Conservation (phyloP, 2,329 filamentous ascomycete genomes). For the Botrytis fabae region DNA sequence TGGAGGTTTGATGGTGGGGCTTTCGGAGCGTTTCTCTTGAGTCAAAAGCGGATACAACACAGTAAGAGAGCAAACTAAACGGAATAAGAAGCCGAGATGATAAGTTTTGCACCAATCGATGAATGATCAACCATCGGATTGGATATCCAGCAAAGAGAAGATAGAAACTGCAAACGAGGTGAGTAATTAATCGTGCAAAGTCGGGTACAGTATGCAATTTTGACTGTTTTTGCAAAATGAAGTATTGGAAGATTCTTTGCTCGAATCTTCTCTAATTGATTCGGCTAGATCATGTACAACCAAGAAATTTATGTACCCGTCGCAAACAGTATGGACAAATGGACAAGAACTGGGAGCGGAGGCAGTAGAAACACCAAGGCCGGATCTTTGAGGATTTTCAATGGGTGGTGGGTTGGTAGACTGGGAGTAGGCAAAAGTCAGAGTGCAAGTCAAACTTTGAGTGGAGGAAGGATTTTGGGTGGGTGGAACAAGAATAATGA, state of each 20-base stretch:
- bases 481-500: conserved; percentile 1
- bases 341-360: background rate
- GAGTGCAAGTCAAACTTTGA: background rate
- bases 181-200: background rate
- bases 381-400: background rate
- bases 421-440: background rate
- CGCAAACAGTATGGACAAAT: background rate
- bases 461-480: background rate
- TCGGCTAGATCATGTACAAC: background rate
- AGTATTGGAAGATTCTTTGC: background rate
- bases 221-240: background rate
- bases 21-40: conserved; percentile 23
- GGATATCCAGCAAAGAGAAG: background rate
- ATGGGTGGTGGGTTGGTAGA: background rate
- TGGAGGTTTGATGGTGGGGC: conserved; percentile 27
- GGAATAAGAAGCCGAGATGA: conserved; percentile 20
- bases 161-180: background rate
- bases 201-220: background rate
- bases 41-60: conserved; percentile 17
- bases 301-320: background rate
- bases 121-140: background rate
- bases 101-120: conserved; percentile 14
- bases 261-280: background rate
- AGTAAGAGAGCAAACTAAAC: conserved; percentile 4
- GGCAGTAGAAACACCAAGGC: background rate